Evolutionary conservation across 306 rosid genomes (phyloP).

Genomic region (Fagus sylvatica): DNA sequence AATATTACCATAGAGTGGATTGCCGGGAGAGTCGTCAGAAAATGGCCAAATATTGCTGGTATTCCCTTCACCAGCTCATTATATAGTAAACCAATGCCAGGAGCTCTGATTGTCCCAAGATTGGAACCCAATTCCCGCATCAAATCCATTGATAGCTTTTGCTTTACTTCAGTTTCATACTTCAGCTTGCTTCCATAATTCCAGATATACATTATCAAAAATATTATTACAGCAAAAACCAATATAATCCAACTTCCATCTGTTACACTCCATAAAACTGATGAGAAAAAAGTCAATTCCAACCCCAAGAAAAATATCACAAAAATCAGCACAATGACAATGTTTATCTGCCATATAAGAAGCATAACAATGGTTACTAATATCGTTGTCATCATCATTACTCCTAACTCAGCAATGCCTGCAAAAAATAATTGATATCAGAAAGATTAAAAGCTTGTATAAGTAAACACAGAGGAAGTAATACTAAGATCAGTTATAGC

Average conservation of each 20-base stretch:
- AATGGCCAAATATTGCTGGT: conserved; percentile 95
- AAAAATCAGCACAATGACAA: conserved; percentile 65
- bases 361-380: conserved; percentile 94
- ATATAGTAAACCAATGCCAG: conserved; percentile 92
- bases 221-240: conserved; percentile 77
- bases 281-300: conserved; percentile 89
- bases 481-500: not conserved
- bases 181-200: conserved; percentile 96
- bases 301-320: conserved; percentile 74
- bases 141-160: conserved; percentile 81
- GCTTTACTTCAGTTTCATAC: conserved; percentile 94
- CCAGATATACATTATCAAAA: conserved; percentile 85
- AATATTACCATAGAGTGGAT: conserved; percentile 86
- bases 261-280: conserved; percentile 76
- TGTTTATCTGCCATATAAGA: conserved; percentile 95
- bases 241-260: conserved; percentile 98
- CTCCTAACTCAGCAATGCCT: conserved; percentile 97
- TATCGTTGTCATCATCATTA: conserved; percentile 96
- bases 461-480: not conserved
- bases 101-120: conserved; percentile 95
- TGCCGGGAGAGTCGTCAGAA: conserved; percentile 71
- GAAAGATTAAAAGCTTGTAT: conserved; percentile 12
- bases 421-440: conserved; percentile 36
- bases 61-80: conserved; percentile 95
- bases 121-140: conserved; percentile 86